phyloP scores from a whole-genome alignment of 495 filamentous ascomycete genomes.

The Tuber melanosporum region DNA sequence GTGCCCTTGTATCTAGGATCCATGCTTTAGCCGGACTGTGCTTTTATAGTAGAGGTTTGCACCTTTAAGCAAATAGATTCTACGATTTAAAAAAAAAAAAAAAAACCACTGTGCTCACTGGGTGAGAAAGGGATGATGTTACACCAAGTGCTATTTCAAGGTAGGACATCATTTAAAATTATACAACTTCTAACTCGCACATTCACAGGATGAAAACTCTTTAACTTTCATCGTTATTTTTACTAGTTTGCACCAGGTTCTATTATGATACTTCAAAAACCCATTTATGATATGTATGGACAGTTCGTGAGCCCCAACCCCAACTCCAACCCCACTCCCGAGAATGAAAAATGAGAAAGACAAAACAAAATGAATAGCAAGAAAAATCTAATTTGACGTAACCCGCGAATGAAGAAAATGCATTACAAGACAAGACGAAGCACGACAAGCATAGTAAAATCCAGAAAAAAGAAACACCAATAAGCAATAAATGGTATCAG shows the following conservation, averaged over 20 bases:
- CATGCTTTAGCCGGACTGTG: no score
- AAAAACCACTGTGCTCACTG: neutral
- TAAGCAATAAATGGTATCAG: neutral
- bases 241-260: neutral
- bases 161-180: neutral
- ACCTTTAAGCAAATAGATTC: no score
- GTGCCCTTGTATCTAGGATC: no score
- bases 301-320: neutral
- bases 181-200: neutral
- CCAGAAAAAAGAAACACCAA: neutral
- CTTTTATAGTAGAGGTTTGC: no score
- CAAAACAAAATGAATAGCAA: neutral
- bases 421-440: neutral
- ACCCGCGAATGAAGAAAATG: neutral
- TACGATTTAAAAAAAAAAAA: no score
- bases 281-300: neutral
- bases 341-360: neutral
- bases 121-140: neutral
- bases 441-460: neutral
- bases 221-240: neutral
- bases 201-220: neutral
- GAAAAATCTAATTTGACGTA: neutral
- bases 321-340: neutral
- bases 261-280: slow-evolving; percentile 2
- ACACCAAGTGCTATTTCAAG: neutral